phyloP scores from a whole-genome alignment of 345 rosid genomes.

The Citropsis articulata region DNA sequence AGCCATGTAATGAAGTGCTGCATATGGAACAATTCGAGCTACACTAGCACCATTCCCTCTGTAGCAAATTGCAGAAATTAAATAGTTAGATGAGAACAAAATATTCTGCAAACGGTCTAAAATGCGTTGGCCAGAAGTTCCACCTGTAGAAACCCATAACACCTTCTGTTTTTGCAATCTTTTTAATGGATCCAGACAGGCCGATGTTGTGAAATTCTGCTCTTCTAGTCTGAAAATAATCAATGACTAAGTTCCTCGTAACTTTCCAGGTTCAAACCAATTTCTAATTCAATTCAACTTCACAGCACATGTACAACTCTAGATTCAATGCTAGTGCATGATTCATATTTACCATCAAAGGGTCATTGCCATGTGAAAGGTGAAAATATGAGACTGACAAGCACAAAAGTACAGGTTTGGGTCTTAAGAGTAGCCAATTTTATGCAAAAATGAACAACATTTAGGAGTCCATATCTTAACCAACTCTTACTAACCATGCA shows the following conservation, averaged over 20 bases:
- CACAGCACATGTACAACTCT: neutral
- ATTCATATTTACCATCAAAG: neutral
- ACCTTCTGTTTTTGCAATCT: conserved; percentile 80
- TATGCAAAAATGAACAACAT: neutral
- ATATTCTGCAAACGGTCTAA: neutral
- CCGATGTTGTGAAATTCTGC: conserved; percentile 73
- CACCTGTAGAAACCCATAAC: conserved; percentile 88
- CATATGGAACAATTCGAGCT: conserved; percentile 90
- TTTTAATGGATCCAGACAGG: conserved; percentile 62
- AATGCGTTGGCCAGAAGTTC: conserved; percentile 13
- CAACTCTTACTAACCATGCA: neutral
- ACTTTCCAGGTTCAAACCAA: neutral
- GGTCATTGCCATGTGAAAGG: neutral
- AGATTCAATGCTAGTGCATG: neutral
- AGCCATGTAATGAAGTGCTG: conserved; percentile 94
- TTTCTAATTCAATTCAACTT: neutral
- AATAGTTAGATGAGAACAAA: conserved; percentile 7
- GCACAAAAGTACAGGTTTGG: neutral
- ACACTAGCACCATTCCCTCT: conserved; percentile 96
- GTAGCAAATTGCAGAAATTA: conserved; percentile 17
- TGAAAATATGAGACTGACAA: neutral
- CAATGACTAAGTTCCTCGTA: conserved; percentile 19
- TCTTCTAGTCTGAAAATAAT: conserved; percentile 70
- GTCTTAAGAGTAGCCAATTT: neutral
- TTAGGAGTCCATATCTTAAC: neutral